These are phyloP conservation scores for Paratrimastix pyriformis DNA, from an alignment of 78 protist genomes.

Conservation along the genomic window DNA sequence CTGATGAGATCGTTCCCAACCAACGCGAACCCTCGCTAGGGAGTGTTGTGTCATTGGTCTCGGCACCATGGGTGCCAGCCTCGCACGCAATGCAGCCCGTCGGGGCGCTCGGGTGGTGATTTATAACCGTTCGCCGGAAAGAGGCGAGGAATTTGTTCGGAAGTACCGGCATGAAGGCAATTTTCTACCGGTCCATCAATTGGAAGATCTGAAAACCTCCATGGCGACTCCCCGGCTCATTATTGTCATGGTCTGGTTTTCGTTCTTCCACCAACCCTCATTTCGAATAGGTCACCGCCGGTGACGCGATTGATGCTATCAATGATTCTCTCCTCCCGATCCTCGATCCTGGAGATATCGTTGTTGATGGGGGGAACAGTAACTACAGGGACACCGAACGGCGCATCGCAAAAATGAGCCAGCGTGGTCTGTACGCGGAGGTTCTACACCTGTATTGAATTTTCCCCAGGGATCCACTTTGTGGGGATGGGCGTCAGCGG, in stretches of 20 bases:
- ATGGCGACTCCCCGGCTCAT: background rate
- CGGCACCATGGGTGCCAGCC: constrained; percentile 14
- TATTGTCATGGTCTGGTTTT: constrained; percentile 10
- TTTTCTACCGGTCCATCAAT: background rate
- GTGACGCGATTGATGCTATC: constrained; percentile 1
- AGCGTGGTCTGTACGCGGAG: no score
- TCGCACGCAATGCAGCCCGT: constrained; percentile 6
- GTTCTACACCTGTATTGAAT: no score
- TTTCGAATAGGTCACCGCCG: no score
- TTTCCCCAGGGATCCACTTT: constrained; percentile 19
- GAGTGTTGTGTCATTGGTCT: constrained; percentile 27
- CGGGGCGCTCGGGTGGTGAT: background rate
- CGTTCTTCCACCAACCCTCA: no score
- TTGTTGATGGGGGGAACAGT: constrained; percentile 33
- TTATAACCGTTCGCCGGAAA: constrained; percentile 4
- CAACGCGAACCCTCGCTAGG: no score
- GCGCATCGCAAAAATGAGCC: no score
- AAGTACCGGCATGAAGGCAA: background rate
- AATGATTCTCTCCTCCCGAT: background rate
- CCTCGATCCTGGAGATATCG: constrained; percentile 2
- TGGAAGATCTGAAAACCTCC: background rate
- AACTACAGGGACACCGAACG: background rate
- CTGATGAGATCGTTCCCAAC: no score
- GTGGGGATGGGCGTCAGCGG: constrained; percentile 33
- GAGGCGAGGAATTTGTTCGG: background rate